These are phyloP conservation scores for Suhomyces faveliae DNA, from an alignment of 805 yeast species.

Conservation along the genomic window DNA sequence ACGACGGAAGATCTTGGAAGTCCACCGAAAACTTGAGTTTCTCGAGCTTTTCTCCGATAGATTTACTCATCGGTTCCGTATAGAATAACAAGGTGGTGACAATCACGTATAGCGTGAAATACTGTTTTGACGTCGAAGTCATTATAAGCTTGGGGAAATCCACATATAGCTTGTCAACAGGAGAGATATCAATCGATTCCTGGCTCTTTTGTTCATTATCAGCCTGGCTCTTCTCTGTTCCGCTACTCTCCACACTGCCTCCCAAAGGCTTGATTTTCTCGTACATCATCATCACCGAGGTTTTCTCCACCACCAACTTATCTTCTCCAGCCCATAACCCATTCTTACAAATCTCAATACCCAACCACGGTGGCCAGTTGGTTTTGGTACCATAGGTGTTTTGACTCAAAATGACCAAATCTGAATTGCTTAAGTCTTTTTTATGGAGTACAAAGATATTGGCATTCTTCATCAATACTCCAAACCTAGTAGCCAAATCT, in stretches of 20 bases:
- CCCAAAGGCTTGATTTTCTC: slow-evolving; percentile 40
- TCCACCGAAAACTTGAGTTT: slow-evolving; percentile 70
- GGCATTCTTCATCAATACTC: slow-evolving; percentile 65
- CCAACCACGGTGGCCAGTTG: slow-evolving; percentile 91
- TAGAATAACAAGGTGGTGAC: slow-evolving; percentile 64
- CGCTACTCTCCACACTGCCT: slow-evolving; percentile 6
- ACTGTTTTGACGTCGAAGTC: slow-evolving; percentile 72
- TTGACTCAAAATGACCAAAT: slow-evolving; percentile 44
- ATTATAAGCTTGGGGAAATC: slow-evolving; percentile 71
- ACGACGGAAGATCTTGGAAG: slow-evolving; percentile 54
- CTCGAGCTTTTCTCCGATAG: slow-evolving; percentile 56
- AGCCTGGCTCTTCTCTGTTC: not conserved
- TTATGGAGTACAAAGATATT: slow-evolving; percentile 67
- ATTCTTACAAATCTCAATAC: slow-evolving; percentile 57
- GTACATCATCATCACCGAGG: slow-evolving; percentile 59
- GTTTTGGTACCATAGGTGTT: slow-evolving; percentile 59
- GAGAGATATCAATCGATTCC: not conserved
- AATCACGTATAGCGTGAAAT: slow-evolving; percentile 62
- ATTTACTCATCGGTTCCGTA: slow-evolving; percentile 66
- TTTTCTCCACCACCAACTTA: slow-evolving; percentile 58
- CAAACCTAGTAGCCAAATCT: slow-evolving; percentile 61
- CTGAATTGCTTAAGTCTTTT: slow-evolving; percentile 35
- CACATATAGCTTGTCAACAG: slow-evolving; percentile 43
- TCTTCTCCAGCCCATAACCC: slow-evolving; percentile 43
- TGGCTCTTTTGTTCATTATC: not conserved